A percentile compares a stretch with the other conserved stretches of the same genome.
Conservation (phyloP, 208 protist genomes). For the Naegleria fowleri region DNA sequence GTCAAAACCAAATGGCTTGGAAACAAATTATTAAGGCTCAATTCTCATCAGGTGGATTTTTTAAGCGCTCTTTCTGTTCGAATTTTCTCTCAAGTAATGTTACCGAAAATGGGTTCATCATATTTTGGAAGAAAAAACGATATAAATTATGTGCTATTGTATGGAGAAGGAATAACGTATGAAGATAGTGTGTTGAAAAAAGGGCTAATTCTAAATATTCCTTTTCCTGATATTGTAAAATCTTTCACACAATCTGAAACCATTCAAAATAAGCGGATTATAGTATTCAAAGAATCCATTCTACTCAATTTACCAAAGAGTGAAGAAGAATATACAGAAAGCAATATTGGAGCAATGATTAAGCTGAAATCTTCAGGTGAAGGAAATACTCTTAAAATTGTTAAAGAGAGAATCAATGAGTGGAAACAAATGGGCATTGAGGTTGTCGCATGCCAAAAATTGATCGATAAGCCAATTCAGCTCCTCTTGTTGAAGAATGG, state of each 20-base stretch:
- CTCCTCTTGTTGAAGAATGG: background rate
- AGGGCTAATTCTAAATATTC: background rate
- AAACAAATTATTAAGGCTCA: background rate
- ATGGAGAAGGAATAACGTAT: background rate
- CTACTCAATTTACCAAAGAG: background rate
- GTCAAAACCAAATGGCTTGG: background rate
- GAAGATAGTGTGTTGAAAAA: background rate
- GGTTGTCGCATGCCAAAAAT: background rate
- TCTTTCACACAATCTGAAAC: background rate
- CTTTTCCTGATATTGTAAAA: background rate
- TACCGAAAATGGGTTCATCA: background rate
- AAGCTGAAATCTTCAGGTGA: background rate
- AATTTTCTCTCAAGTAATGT: background rate
- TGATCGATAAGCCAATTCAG: background rate
- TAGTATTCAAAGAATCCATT: background rate
- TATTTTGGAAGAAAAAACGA: background rate
- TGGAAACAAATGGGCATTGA: background rate
- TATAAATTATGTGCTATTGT: background rate
- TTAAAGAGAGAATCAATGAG: background rate
- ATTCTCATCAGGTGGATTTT: background rate
- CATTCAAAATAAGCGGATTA: background rate
- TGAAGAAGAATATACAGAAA: background rate
- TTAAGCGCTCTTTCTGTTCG: background rate
- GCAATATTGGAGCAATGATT: background rate
- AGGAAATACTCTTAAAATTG: background rate